These are phyloP conservation scores for peach (Prunus persica) DNA, from an alignment of 306 rosid genomes.

Conservation along the genomic window Prunus_persica_NCBIv2 NC_034015.1:11633501-11634000, in stretches of 20 bases:
- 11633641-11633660: background rate
- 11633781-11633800: slow-evolving; percentile 1
- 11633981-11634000: slow-evolving; percentile 86
- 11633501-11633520: no score
- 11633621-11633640: background rate
- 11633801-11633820: background rate
- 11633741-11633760: background rate
- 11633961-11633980: slow-evolving; percentile 51
- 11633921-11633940: slow-evolving; percentile 72
- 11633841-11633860: slow-evolving; percentile 64
- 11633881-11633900: slow-evolving; percentile 57
- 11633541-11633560: background rate
- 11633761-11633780: background rate
- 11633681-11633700: background rate
- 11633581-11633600: background rate
- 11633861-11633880: slow-evolving; percentile 64
- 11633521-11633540: no score
- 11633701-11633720: no score
- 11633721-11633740: background rate
- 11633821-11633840: slow-evolving; percentile 43
- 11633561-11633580: background rate
- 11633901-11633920: slow-evolving; percentile 47
- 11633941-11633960: slow-evolving; percentile 53
- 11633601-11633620: background rate
- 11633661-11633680: background rate